These are phyloP conservation scores for Aspergillus homomorphus DNA, from an alignment of 495 filamentous ascomycete genomes.

Conservation along the genomic window DNA sequence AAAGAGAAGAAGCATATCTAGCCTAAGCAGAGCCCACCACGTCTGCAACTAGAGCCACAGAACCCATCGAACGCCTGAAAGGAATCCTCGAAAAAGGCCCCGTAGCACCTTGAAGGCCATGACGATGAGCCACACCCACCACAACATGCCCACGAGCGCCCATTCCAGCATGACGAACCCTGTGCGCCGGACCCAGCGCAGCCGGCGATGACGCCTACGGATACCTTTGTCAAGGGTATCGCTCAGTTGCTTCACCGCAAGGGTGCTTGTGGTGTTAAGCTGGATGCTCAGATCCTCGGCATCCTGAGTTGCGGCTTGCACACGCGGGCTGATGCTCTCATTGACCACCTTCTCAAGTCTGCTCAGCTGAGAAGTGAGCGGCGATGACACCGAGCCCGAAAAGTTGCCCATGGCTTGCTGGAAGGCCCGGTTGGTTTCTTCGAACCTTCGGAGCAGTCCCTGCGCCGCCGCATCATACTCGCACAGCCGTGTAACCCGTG, in stretches of 20 bases:
- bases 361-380: conserved; percentile 46
- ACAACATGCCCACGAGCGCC: conserved; percentile 74
- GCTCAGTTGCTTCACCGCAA: conserved; percentile 71
- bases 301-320: conserved; percentile 65
- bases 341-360: conserved; percentile 50
- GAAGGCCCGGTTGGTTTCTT: conserved; percentile 51
- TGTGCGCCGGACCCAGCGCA: conserved; percentile 66
- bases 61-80: conserved; percentile 66
- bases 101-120: conserved; percentile 62
- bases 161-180: conserved; percentile 76
- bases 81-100: conserved; percentile 55
- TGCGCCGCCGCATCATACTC: conserved; percentile 69
- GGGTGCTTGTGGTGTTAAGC: conserved; percentile 67
- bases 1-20: not conserved
- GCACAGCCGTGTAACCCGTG: conserved; percentile 54
- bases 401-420: conserved; percentile 54
- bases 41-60: conserved; percentile 58
- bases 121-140: conserved; percentile 80
- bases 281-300: conserved; percentile 72
- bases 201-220: conserved; percentile 63
- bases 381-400: conserved; percentile 38
- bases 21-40: not conserved
- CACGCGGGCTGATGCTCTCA: conserved; percentile 59
- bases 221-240: conserved; percentile 73
- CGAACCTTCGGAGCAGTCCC: conserved; percentile 55